phyloP scores from a whole-genome alignment of 202 grass and related monocot genomes.

The Hordeum pubiflorum region DNA sequence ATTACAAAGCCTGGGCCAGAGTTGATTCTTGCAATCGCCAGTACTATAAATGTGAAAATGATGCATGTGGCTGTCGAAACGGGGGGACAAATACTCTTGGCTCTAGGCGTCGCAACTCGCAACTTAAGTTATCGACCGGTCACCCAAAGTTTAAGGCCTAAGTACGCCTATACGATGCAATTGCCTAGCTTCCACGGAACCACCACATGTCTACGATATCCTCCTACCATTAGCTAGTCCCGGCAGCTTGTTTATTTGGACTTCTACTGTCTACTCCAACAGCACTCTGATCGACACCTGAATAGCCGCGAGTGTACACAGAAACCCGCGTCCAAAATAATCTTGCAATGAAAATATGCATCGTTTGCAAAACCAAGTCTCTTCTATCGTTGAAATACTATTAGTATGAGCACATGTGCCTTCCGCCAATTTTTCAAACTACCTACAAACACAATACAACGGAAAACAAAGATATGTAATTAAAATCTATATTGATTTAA shows the following conservation, averaged over 20 bases:
- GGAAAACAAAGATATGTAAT: no score
- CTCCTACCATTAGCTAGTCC: background rate
- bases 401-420: no score
- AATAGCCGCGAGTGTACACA: no score
- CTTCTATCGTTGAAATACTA: no score
- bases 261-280: background rate
- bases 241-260: background rate
- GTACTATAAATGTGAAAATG: background rate
- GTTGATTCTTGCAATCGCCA: background rate
- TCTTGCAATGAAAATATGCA: no score
- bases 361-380: no score
- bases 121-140: background rate
- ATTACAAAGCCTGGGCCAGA: background rate
- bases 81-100: background rate
- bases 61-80: background rate
- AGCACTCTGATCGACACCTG: no score
- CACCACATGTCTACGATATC: background rate
- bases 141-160: background rate
- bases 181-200: background rate
- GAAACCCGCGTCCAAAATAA: no score
- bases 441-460: no score
- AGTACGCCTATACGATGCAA: background rate
- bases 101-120: background rate
- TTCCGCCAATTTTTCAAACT: no score
- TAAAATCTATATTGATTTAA: no score